phyloP scores from a whole-genome alignment of 768 basidiomycete genomes.

The Hygrocybe coccinea region DNA sequence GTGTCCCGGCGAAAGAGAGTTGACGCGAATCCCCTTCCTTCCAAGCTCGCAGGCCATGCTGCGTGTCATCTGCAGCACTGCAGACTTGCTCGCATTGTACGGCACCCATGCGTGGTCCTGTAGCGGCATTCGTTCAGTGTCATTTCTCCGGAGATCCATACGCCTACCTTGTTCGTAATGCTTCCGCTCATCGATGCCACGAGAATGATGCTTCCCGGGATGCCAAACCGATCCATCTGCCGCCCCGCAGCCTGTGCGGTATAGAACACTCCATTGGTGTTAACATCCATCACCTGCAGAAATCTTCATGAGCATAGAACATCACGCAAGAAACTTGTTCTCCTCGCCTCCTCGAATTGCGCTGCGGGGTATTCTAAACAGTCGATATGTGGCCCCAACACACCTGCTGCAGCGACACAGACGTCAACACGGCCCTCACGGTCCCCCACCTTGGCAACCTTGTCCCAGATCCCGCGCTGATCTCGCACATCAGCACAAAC shows the following conservation, averaged over 20 bases:
- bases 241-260: slow-evolving; percentile 62
- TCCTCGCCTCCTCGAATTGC: slow-evolving; percentile 67
- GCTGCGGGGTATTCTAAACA: slow-evolving; percentile 63
- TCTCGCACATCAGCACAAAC: slow-evolving; percentile 59
- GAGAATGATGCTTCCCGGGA: slow-evolving; percentile 56
- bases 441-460: slow-evolving; percentile 55
- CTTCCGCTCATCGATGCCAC: slow-evolving; percentile 63
- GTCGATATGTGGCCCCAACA: slow-evolving; percentile 53
- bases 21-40: slow-evolving; percentile 60
- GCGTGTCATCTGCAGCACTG: slow-evolving; percentile 73
- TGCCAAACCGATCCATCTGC: slow-evolving; percentile 54
- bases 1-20: slow-evolving; percentile 71
- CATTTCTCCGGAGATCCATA: not conserved
- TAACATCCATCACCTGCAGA: slow-evolving; percentile 59
- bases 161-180: slow-evolving; percentile 48
- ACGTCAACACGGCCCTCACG: slow-evolving; percentile 68
- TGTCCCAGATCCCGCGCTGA: slow-evolving; percentile 55
- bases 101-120: slow-evolving; percentile 73
- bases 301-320: not conserved
- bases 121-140: not conserved
- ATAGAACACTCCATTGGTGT: slow-evolving; percentile 58
- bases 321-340: not conserved
- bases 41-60: slow-evolving; percentile 83
- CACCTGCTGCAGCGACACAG: slow-evolving; percentile 74
- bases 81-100: slow-evolving; percentile 75